phyloP scores from a whole-genome alignment of 1,139 yeast genomes.

The Blastobotrys indianensis region DNA sequence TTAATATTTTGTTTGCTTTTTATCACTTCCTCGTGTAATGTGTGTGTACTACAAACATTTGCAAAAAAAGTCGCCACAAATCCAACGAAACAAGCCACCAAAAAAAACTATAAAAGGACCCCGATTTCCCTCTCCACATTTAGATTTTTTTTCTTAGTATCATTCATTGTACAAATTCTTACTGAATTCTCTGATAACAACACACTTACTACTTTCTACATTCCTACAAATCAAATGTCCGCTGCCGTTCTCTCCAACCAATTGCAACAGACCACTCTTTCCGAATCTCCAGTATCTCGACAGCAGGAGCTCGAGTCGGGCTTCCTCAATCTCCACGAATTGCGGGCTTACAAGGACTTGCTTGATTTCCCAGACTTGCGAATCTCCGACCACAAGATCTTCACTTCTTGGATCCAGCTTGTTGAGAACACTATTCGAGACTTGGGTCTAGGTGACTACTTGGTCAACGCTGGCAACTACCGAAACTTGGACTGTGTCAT shows the following conservation, averaged over 20 bases:
- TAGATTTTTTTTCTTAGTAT: background rate
- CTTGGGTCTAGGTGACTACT: conserved; percentile 12
- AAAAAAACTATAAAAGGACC: conserved; percentile 6
- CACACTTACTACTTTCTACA: background rate
- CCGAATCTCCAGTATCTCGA: conserved; percentile 7
- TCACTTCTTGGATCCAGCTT: conserved; percentile 10
- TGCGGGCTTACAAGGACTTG: conserved; percentile 9
- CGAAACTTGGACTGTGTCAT: conserved; percentile 11
- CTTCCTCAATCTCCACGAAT: conserved; percentile 10
- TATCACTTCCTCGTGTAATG: too few relatives aligned
- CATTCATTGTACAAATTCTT: background rate
- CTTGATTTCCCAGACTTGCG: conserved; percentile 12
- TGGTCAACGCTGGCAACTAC: conserved; percentile 10
- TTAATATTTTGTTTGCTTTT: too few relatives aligned
- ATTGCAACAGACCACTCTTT: conserved; percentile 2
- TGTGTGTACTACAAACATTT: too few relatives aligned
- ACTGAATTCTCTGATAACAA: background rate
- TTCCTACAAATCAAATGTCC: conserved; percentile 4
- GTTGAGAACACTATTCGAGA: conserved; percentile 12
- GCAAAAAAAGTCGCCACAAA: too few relatives aligned
- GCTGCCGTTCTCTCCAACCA: conserved; percentile 1
- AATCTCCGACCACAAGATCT: conserved; percentile 13
- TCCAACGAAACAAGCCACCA: too few relatives aligned
- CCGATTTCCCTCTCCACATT: conserved; percentile 2
- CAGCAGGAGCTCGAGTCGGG: conserved; percentile 11